Conservation (phyloP, 441 rosid genomes). For the Erodium trifolium region DNA sequence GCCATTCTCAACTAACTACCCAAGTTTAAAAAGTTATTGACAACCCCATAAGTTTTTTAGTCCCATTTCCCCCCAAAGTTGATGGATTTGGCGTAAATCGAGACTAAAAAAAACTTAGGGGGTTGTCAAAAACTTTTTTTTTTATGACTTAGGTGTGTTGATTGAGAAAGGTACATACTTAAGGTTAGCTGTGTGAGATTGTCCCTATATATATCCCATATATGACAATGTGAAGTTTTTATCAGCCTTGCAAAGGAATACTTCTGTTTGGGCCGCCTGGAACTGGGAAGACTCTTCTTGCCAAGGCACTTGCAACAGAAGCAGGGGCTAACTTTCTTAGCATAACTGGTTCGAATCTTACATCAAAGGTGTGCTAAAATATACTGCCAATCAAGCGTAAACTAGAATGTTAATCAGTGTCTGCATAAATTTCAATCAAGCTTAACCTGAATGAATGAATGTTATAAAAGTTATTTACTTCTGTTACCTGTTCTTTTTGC, state of each 20-base stretch:
- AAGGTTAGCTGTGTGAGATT: too few species aligned
- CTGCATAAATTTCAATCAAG: neutral
- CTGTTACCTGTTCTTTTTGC: conserved; percentile 17
- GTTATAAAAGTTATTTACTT: conserved; percentile 1
- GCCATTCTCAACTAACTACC: too few species aligned
- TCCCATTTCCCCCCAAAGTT: too few species aligned
- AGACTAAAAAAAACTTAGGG: too few species aligned
- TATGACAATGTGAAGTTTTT: conserved; percentile 24
- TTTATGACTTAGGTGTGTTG: too few species aligned
- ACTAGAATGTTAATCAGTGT: neutral
- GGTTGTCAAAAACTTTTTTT: too few species aligned
- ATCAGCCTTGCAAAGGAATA: conserved; percentile 95
- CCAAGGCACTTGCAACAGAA: conserved; percentile 79
- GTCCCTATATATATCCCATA: conserved; percentile 10
- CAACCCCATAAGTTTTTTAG: too few species aligned
- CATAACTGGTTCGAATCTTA: conserved; percentile 89
- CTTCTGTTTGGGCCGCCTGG: conserved; percentile 98
- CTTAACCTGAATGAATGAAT: neutral
- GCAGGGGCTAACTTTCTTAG: conserved; percentile 95
- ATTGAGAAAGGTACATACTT: too few species aligned
- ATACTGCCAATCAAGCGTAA: neutral
- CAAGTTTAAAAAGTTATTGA: too few species aligned
- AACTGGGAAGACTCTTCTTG: conserved; percentile 49
- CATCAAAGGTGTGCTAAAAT: conserved; percentile 60
- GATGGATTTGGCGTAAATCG: too few species aligned